Base-by-base conservation (phyloP, 164 flowering plant genomes). In the Buxus sempervirens region DNA sequence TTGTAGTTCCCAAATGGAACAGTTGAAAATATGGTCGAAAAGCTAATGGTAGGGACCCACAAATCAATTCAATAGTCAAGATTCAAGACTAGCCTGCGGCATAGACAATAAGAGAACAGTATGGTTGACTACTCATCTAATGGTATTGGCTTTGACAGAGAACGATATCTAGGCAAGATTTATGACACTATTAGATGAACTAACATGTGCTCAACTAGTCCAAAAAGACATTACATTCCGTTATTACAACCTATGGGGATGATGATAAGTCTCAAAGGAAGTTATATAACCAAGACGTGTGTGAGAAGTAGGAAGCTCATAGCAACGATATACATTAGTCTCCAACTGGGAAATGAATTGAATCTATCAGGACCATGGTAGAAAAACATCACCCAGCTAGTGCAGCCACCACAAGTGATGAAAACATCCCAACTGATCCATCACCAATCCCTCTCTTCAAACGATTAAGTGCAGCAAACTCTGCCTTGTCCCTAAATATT, bases 371-470 rank as follows among this genome's bases (percentile, higher is more conserved):
- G 41, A 49, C 53, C 70, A 15, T 22, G 21, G 26, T 53, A 38
- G 51, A 42, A 73, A 65, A 45, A 71, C 72, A 74, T 82, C 78
- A 92, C 97, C 98, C 97, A 36, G 98, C 76, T 60, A 86, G 65
- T 60, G 98, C 98, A 72, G 98, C 98, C 64, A 94, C 97, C 28
- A 84, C 32, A 65, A 95, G 97, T 28, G 97, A 95, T 5, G 97
- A 89, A 61, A 95, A 73, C 89, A 95, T 92, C 70, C 97, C 98
- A 28, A 95, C 94, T 26, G 98, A 80, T 72, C 98, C 98, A 88
- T 90, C 98, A 60, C 98, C 98, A 77, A 74, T n/a, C 62, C 97
- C 97, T 64, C 75, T 83, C 73, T 67, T 88, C 72, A 59, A 81
- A 18, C 77, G 83, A 67, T 77, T 81, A 70, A 84, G 78, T 54